Conservation (phyloP, 345 rosid genomes). For the Iberis pinnata region DNA sequence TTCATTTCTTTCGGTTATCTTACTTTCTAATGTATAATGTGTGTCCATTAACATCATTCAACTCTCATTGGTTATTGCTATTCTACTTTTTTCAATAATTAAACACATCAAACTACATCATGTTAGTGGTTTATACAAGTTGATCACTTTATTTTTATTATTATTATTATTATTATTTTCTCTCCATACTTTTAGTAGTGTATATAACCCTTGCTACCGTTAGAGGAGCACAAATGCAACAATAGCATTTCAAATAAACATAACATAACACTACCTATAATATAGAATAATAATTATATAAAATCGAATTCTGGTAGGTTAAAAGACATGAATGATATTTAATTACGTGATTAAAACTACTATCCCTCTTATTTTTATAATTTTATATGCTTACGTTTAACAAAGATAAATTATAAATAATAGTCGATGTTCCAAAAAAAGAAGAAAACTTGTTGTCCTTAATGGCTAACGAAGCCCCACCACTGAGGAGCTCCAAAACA, state of each 20-base stretch:
- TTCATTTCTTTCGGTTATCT: constrained; percentile 18
- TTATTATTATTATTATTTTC: not conserved
- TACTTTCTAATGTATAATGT: constrained; percentile 19
- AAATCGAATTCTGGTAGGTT: too few species aligned
- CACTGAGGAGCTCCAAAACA: constrained; percentile 25
- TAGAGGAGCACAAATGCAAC: too few species aligned
- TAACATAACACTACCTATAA: too few species aligned
- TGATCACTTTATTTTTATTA: constrained; percentile 9
- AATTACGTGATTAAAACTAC: too few species aligned
- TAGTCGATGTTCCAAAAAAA: not conserved
- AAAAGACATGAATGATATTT: too few species aligned
- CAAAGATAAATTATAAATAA: not conserved
- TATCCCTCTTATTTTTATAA: too few species aligned
- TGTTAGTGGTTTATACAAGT: constrained; percentile 10
- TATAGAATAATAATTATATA: too few species aligned
- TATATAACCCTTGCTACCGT: too few species aligned
- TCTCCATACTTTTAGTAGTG: not conserved
- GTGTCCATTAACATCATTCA: too few species aligned
- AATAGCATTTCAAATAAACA: too few species aligned
- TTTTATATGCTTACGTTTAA: not conserved
- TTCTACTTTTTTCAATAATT: constrained; percentile 18
- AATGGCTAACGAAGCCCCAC: constrained; percentile 19
- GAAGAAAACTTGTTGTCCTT: too few species aligned
- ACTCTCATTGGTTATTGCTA: constrained; percentile 22
- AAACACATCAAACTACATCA: constrained; percentile 12